Conservation (phyloP, 2,329 filamentous ascomycete species). For the Hypoxylon sp. region DNA sequence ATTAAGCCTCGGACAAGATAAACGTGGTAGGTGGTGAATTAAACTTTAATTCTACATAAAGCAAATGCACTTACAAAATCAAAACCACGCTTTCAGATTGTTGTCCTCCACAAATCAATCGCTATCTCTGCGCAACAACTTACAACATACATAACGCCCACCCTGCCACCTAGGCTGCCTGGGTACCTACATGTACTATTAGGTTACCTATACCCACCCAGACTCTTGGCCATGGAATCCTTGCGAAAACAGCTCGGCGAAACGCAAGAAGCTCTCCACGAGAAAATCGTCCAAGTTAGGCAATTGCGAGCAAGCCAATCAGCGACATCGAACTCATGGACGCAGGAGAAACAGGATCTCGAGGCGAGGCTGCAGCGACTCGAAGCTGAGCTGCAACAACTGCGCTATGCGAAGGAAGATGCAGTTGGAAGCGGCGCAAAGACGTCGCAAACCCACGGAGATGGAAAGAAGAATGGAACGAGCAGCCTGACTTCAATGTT, state of each 20-base stretch:
- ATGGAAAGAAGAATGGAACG: background rate
- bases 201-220: constrained; percentile 4
- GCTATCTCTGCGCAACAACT: background rate
- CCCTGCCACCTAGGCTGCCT: no score
- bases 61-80: background rate
- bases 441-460: background rate
- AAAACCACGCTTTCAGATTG: background rate
- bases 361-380: constrained; percentile 40
- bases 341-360: constrained; percentile 36
- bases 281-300: constrained; percentile 47
- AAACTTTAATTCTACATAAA: constrained; percentile 6
- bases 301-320: constrained; percentile 42
- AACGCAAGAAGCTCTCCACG: constrained; percentile 49
- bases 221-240: constrained; percentile 46
- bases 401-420: constrained; percentile 15
- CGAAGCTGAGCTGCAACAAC: constrained; percentile 41
- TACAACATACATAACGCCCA: background rate
- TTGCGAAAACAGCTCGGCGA: constrained; percentile 50
- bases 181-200: background rate
- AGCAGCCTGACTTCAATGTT: constrained; percentile 1
- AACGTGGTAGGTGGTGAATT: background rate
- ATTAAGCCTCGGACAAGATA: background rate
- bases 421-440: background rate
- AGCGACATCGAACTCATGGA: constrained; percentile 37
- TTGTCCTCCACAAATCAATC: constrained; percentile 6